Conservation (phyloP, 2,329 filamentous ascomycete species). For the Myriosclerotinia duriaeana region DNA sequence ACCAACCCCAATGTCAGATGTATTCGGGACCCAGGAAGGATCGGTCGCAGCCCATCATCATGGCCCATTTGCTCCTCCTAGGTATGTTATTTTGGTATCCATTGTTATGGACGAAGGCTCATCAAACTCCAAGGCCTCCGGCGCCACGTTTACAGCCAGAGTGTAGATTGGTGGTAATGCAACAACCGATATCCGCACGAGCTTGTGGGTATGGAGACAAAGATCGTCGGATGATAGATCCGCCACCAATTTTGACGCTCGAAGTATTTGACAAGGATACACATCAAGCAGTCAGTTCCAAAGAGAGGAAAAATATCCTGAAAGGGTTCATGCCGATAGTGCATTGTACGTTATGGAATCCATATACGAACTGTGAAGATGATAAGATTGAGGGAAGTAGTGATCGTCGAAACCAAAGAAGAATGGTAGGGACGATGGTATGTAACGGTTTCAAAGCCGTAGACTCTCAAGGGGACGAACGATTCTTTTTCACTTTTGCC, state of each 20-base stretch:
- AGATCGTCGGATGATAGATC: conserved; percentile 78
- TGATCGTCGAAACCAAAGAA: conserved; percentile 69
- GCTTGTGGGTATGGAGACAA: conserved; percentile 82
- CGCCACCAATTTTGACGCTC: conserved; percentile 69
- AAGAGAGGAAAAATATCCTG: conserved; percentile 13
- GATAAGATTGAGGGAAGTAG: conserved; percentile 61
- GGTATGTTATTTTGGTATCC: conserved; percentile 20
- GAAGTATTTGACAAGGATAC: conserved; percentile 21
- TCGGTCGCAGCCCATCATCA: conserved; percentile 18
- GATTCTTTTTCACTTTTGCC: conserved; percentile 83
- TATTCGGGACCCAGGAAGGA: conserved; percentile 12
- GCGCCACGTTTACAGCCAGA: conserved; percentile 15
- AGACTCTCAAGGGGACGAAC: conserved; percentile 70
- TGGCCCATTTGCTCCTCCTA: conserved; percentile 19
- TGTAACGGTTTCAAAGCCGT: conserved; percentile 73
- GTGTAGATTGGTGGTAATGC: conserved; percentile 39
- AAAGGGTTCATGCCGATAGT: conserved; percentile 44
- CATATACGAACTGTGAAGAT: conserved; percentile 64
- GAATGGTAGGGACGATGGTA: conserved; percentile 77
- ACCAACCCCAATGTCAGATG: conserved; percentile 6
- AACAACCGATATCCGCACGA: conserved; percentile 75
- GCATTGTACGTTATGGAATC: conserved; percentile 74
- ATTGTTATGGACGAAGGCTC: conserved; percentile 17
- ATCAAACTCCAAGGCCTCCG: conserved; percentile 11
- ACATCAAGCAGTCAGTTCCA: background rate